Base-by-base conservation (phyloP, 352 stramenopile species). In the Saprolegnia diclina region DNA sequence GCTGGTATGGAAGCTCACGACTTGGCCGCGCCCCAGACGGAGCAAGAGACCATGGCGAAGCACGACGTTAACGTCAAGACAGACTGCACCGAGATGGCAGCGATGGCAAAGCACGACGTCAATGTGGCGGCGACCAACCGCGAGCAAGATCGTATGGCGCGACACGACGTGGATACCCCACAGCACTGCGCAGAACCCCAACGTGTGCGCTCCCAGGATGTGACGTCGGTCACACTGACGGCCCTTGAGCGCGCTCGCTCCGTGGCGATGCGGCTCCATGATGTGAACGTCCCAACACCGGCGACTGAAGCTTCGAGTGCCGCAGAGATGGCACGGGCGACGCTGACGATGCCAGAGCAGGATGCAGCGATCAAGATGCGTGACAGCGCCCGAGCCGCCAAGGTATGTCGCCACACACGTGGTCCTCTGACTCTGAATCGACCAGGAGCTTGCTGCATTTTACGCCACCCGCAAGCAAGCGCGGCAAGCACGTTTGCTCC, bases 391-490 rank as follows among this genome's bases (percentile, higher is more conserved):
- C 54, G 44, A 24, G 63, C 63, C n/a, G 21, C 63, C 26, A 45
- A 66, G 13, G 59, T 66, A 5, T 1, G 13, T 53, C 18, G 42
- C 11, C 11, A 7, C 38, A 45, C 38, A 45, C 38, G 42, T 14
- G 1, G 42, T 48, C 42, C 11, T 4, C 7, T 48, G 42, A 48
- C 11, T n/a, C n/a, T n/a, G n/a, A n/a, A n/a, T n/a, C n/a, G n/a
- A n/a, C n/a, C n/a, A 69, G 46, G 63, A 52, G 19, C 38, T 69
- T 10, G 22, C 16, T 13, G 63, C 19, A 40, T 69, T 69, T 37
- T 69, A 69, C 38, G 62, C 62, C 22, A 29, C 24, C 11, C 62
- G 62, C 14, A 44, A 56, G n/a, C 26, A 46, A 24, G 32, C 44
- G 48, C 53, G 40, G 50, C 63, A 52, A 26, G 19, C 18, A 16